phyloP scores from a whole-genome alignment of 2,329 filamentous ascomycete genomes.

The Fusarium humuli region DNA sequence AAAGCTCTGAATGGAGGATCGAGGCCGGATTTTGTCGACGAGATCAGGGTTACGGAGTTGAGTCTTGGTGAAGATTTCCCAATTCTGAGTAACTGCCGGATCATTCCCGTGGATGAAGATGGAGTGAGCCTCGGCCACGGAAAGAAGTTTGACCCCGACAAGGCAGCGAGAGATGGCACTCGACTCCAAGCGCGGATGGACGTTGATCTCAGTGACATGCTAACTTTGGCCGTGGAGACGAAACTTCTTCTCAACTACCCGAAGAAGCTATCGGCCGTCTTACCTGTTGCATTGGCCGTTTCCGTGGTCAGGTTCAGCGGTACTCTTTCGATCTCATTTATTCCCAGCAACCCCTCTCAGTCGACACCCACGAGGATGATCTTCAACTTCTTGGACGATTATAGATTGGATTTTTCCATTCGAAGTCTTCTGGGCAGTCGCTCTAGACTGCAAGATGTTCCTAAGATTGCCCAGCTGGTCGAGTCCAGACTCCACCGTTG shows the following conservation, averaged over 20 bases:
- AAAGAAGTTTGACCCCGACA: constrained; percentile 63
- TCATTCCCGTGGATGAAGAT: constrained; percentile 90
- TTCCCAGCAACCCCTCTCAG: constrained; percentile 77
- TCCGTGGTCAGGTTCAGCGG: constrained; percentile 95
- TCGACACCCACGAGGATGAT: constrained; percentile 81
- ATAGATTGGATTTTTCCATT: constrained; percentile 84
- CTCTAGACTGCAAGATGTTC: constrained; percentile 85
- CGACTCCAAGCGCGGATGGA: constrained; percentile 95
- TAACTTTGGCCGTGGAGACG: constrained; percentile 94
- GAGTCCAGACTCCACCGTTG: constrained; percentile 83
- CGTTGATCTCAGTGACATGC: constrained; percentile 94
- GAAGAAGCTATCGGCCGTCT: constrained; percentile 85
- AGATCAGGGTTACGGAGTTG: constrained; percentile 93
- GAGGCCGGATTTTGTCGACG: constrained; percentile 91
- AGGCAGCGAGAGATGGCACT: constrained; percentile 71
- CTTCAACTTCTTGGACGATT: constrained; percentile 93
- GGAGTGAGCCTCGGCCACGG: constrained; percentile 68
- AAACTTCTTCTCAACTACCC: constrained; percentile 95
- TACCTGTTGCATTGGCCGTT: constrained; percentile 92
- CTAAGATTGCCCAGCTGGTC: constrained; percentile 87
- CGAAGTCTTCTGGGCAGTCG: constrained; percentile 82
- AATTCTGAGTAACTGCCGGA: constrained; percentile 97
- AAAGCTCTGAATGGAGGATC: constrained; percentile 87
- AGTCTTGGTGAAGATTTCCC: constrained; percentile 96
- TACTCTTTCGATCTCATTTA: constrained; percentile 92